Evolutionary conservation across 1,284 basidiomycete genomes (phyloP), one percentile per base, ranked within the genome.

Genomic region (Irpex sp.): DNA sequence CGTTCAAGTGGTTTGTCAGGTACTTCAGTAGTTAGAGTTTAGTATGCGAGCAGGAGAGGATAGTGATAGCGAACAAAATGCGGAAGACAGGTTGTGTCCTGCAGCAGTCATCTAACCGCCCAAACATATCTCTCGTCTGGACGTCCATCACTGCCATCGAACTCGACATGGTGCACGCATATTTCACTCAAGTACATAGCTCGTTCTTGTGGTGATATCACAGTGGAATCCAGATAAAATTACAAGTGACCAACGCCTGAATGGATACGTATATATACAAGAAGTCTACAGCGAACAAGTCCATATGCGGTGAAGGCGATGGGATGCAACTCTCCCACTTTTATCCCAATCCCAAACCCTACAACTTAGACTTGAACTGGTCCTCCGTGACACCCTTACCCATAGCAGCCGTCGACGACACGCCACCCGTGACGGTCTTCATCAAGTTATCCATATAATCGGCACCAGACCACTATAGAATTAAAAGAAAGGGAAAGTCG

Each of bases 321-420:
- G 48, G n/a, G 10, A 18, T 18, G 3, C 51, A 14, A 53, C 19
- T 16, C 53, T 10, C 28, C 53, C 18, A 37, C 16, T 16, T 23
- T 37, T 23, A 28, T n/a, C 28, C 16, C 12, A 55, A 36, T 21
- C 47, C 19, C n/a, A 51, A n/a, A 12, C 18, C 18, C 77, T 72
- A 89, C 70, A 89, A 71, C 72, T 87, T 77, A 35, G 64, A 61
- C 67, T 72, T 88, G 77, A 97, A 98, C 76, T 98, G 95, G 37
- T 86, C 77, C 78, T 98, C 96, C 0, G 95, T 97, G 16, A 96
- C 93, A 63, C 94, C 94, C 71, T 87, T 86, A 62, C 95, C 95
- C 95, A 98, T 97, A 18, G 96, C 94, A 9, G 94, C 86, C 12
- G 94, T 98, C 42, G 92, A 94, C n/a, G 93, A 95, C 63, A 97